Evolutionary conservation across 202 grass and related monocot genomes (phyloP).

Genomic region (Alloteropsis angusta): DNA sequence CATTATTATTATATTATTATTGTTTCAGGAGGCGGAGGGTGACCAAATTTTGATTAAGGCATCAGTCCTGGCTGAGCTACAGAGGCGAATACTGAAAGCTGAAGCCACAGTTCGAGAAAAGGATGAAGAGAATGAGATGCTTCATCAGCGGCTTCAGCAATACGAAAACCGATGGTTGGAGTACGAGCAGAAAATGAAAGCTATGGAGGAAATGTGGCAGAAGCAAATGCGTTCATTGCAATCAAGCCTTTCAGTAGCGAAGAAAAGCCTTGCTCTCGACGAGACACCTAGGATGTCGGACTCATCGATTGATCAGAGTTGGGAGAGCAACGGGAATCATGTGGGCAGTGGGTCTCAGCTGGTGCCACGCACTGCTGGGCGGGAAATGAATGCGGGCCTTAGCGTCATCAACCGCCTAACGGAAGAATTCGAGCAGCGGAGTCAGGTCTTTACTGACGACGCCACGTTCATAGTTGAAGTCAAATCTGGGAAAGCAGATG

Average conservation of each 20-base stretch:
- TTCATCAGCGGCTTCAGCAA: constrained; percentile 72
- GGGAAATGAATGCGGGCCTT: constrained; percentile 54
- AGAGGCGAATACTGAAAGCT: constrained; percentile 58
- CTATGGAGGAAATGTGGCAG: constrained; percentile 99
- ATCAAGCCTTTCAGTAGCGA: constrained; percentile 65
- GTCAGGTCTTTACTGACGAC: constrained; percentile 79
- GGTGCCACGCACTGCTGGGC: constrained; percentile 27
- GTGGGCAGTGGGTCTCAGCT: constrained; percentile 41
- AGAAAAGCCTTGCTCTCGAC: constrained; percentile 70
- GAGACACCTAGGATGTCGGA: constrained; percentile 59
- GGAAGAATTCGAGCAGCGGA: constrained; percentile 79
- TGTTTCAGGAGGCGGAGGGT: constrained; percentile 54
- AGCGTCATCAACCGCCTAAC: constrained; percentile 50
- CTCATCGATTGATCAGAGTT: constrained; percentile 74
- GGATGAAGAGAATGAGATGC: constrained; percentile 85
- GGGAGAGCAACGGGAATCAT: constrained; percentile 47
- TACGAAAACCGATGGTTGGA: constrained; percentile 84
- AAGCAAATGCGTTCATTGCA: constrained; percentile 89
- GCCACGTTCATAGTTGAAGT: constrained; percentile 86
- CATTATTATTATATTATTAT: constrained; percentile 5
- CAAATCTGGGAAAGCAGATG: constrained; percentile 70
- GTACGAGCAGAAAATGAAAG: constrained; percentile 93
- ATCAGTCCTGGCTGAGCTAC: constrained; percentile 74
- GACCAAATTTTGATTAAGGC: constrained; percentile 75
- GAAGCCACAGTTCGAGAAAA: constrained; percentile 62